Conservation (phyloP, 495 filamentous ascomycete genomes). For the Trichocladium antarcticum region DNA sequence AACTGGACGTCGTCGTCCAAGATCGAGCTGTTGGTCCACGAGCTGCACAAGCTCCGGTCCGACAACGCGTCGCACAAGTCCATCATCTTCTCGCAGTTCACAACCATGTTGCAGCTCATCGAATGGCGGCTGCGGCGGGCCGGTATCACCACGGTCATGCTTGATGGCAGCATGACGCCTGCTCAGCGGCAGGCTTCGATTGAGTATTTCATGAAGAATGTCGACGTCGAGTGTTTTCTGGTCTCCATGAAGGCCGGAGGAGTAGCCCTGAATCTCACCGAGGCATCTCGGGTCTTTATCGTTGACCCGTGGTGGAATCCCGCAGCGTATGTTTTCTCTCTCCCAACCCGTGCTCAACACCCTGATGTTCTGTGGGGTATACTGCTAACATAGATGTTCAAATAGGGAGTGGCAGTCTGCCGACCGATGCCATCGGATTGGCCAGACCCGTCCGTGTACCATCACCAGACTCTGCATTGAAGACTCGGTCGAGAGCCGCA, state of each 20-base stretch:
- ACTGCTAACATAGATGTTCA: background rate
- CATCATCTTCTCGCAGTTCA: constrained; percentile 96
- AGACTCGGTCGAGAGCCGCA: constrained; percentile 88
- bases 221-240: constrained; percentile 85
- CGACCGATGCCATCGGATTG: constrained; percentile 94
- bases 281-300: constrained; percentile 88
- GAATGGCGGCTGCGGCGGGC: constrained; percentile 93
- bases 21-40: constrained; percentile 90
- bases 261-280: constrained; percentile 88
- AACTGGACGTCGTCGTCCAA: constrained; percentile 96
- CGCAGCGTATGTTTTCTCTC: constrained; percentile 43
- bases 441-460: constrained; percentile 84
- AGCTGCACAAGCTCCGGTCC: constrained; percentile 75
- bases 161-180: constrained; percentile 92
- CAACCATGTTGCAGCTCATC: constrained; percentile 92
- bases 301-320: constrained; percentile 99
- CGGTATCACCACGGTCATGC: constrained; percentile 94
- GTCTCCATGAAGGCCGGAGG: constrained; percentile 93
- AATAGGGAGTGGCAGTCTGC: constrained; percentile 81
- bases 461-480: constrained; percentile 91
- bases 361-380: background rate
- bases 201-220: constrained; percentile 83
- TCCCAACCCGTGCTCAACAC: background rate
- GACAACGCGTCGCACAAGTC: constrained; percentile 89
- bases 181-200: constrained; percentile 85